phyloP scores from a whole-genome alignment of 495 filamentous ascomycete genomes.

The Gamarada debralockiae region DNA sequence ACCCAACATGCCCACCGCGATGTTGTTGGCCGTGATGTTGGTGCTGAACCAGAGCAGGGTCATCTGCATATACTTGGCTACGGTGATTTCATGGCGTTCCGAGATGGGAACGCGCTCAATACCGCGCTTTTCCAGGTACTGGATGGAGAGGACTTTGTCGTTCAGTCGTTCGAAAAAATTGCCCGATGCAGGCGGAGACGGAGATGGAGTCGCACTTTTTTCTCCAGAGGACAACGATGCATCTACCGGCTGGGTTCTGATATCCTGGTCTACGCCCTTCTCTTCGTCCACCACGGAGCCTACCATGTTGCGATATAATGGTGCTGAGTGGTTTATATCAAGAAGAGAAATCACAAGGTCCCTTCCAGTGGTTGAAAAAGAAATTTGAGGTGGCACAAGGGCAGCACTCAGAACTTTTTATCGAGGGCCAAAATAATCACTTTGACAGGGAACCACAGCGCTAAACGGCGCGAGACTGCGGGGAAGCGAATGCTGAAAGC shows the following conservation, averaged over 20 bases:
- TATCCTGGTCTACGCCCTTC: background rate
- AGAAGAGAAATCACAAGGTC: no score
- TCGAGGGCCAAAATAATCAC: no score
- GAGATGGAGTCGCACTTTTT: background rate
- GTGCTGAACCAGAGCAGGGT: conserved; percentile 67
- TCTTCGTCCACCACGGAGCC: conserved; percentile 7
- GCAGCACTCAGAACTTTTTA: no score
- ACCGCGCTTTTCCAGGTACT: conserved; percentile 54
- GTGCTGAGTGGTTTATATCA: no score
- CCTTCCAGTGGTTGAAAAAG: no score
- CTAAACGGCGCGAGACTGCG: no score
- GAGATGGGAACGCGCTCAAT: conserved; percentile 63
- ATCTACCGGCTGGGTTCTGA: background rate
- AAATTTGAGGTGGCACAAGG: no score
- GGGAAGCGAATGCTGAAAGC: no score
- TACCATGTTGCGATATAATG: no score
- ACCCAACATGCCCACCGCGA: conserved; percentile 68
- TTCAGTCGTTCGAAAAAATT: background rate
- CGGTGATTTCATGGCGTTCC: conserved; percentile 51
- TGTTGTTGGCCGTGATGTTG: conserved; percentile 72
- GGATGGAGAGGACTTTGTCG: background rate
- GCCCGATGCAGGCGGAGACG: no score
- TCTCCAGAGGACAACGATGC: background rate
- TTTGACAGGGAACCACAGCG: no score
- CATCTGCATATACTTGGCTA: conserved; percentile 56